These are phyloP conservation scores for Lachnellula subtilissima DNA, from an alignment of 2,329 filamentous ascomycete genomes.

Conservation along the genomic window DNA sequence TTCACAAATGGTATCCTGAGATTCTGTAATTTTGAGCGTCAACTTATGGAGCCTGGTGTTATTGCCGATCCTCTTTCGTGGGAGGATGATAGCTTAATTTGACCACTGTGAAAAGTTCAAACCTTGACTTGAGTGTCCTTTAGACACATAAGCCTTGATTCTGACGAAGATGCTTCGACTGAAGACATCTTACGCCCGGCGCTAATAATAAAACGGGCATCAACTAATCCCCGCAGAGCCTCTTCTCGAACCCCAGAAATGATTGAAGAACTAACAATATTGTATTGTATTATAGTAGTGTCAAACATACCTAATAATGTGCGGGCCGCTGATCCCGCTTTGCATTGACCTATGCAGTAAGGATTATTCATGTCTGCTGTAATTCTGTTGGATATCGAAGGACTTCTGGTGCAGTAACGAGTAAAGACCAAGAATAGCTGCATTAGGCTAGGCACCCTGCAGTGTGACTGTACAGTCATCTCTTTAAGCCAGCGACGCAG, in stretches of 20 bases:
- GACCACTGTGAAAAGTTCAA: too few species aligned
- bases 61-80: too few species aligned
- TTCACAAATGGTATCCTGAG: too few species aligned
- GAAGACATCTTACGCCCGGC: background rate
- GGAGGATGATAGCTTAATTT: too few species aligned
- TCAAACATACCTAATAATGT: conserved; percentile 4
- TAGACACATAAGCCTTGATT: too few species aligned
- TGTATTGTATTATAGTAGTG: background rate
- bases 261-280: background rate
- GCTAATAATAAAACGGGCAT: background rate
- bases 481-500: background rate
- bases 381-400: background rate
- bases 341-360: conserved; percentile 14
- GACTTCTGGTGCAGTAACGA: conserved; percentile 1
- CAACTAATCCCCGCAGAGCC: conserved; percentile 12
- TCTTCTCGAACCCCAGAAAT: conserved; percentile 1
- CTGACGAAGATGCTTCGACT: background rate
- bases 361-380: conserved; percentile 5
- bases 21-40: too few species aligned
- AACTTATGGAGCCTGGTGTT: too few species aligned
- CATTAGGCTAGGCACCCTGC: conserved; percentile 1
- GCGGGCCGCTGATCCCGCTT: conserved; percentile 16
- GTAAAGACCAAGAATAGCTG: background rate
- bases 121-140: too few species aligned
- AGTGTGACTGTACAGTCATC: conserved; percentile 4